Evolutionary conservation across 2,329 filamentous ascomycete genomes (phyloP).

Genomic region (Nakataea oryzae): DNA sequence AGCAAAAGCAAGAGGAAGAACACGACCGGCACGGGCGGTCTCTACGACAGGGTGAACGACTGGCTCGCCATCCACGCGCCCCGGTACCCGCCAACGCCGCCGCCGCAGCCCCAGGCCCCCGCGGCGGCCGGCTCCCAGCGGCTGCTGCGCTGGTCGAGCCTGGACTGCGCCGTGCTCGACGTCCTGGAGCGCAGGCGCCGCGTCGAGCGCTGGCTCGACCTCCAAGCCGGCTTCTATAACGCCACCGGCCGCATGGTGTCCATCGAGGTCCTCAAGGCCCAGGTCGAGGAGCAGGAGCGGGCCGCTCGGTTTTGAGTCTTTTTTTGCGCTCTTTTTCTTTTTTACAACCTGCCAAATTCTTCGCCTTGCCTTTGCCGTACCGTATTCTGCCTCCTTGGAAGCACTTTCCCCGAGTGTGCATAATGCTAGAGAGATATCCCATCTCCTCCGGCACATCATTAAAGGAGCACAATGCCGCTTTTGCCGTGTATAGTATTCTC

Average conservation of each 20-base stretch:
- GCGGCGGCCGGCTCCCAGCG: not conserved
- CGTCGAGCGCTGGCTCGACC: constrained; percentile 25
- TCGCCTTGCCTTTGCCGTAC: not conserved
- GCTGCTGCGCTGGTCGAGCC: constrained; percentile 3
- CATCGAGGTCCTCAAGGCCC: constrained; percentile 23
- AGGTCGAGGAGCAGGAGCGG: constrained; percentile 14
- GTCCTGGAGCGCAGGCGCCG: constrained; percentile 21
- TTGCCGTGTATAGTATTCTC: too few relatives aligned
- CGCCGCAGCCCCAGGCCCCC: not conserved
- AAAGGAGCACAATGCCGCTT: too few relatives aligned
- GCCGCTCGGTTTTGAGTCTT: not conserved
- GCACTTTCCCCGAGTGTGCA: not conserved
- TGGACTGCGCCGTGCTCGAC: constrained; percentile 18
- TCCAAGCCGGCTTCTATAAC: constrained; percentile 33
- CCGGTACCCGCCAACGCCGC: not conserved
- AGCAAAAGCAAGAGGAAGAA: not conserved
- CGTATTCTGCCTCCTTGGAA: not conserved
- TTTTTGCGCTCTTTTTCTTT: constrained; percentile 14
- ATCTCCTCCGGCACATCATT: too few relatives aligned
- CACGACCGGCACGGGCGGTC: not conserved
- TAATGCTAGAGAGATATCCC: too few relatives aligned
- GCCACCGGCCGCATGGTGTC: constrained; percentile 29
- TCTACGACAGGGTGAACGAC: not conserved
- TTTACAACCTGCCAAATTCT: not conserved
- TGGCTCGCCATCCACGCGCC: constrained; percentile 3